Percentiles rank a stretch among this genome's conserved stretches.
Evolutionary conservation across 2,329 filamentous ascomycete species (phyloP).

Genomic region (Aspergillus quadricinctus): DNA sequence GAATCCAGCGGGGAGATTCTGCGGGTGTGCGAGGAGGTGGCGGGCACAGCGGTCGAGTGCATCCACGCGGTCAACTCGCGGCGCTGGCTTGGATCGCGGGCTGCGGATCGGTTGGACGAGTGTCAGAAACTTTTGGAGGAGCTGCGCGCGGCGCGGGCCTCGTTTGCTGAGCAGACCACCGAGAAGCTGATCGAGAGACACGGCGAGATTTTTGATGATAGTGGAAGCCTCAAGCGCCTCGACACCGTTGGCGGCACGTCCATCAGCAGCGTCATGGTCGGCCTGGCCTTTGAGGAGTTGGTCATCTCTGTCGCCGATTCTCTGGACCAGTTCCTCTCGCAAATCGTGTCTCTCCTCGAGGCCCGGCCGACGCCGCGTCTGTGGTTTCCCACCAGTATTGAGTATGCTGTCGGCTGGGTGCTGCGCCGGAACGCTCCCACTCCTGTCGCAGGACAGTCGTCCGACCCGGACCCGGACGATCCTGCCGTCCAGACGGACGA

Average conservation of each 20-base stretch:
- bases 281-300: slow-evolving; percentile 46
- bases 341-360: slow-evolving; percentile 35
- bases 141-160: slow-evolving; percentile 22
- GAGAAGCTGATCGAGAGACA: slow-evolving; percentile 33
- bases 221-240: slow-evolving; percentile 25
- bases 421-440: slow-evolving; percentile 19
- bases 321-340: slow-evolving; percentile 26
- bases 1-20: slow-evolving; percentile 24
- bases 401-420: slow-evolving; percentile 39
- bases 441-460: slow-evolving; percentile 13
- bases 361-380: slow-evolving; percentile 33
- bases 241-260: slow-evolving; percentile 40
- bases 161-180: slow-evolving; percentile 32
- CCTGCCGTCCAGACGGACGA: slow-evolving; percentile 29
- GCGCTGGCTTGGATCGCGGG: slow-evolving; percentile 21
- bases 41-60: slow-evolving; percentile 17
- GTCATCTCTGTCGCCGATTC: slow-evolving; percentile 22
- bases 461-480: slow-evolving; percentile 20
- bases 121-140: slow-evolving; percentile 12
- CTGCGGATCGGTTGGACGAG: slow-evolving; percentile 13
- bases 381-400: slow-evolving; percentile 42
- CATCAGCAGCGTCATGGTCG: slow-evolving; percentile 39
- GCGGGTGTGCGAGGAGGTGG: slow-evolving; percentile 20
- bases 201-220: slow-evolving; percentile 13
- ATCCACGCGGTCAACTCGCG: slow-evolving; percentile 24